Evolutionary conservation across 306 rosid species (phyloP).

Genomic region (Datisca glomerata): DNA sequence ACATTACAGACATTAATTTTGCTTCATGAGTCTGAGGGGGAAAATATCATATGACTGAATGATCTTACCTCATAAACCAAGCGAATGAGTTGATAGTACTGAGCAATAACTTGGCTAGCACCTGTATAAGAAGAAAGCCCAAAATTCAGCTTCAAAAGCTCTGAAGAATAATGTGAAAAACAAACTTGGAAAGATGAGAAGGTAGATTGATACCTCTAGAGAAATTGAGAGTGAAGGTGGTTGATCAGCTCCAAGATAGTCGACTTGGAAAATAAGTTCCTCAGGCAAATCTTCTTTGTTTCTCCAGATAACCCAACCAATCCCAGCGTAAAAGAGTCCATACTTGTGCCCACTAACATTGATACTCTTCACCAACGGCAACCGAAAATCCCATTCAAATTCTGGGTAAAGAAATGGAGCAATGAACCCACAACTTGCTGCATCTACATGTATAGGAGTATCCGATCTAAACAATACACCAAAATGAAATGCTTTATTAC

Average conservation of each 20-base stretch:
- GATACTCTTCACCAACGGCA: conserved; percentile 71
- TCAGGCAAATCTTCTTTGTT: conserved; percentile 45
- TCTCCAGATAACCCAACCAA: conserved; percentile 72
- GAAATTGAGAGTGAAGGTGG: conserved; percentile 29
- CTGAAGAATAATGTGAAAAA: background rate
- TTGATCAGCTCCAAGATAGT: conserved; percentile 29
- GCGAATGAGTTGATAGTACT: conserved; percentile 51
- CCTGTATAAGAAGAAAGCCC: conserved; percentile 21
- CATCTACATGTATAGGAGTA: conserved; percentile 73
- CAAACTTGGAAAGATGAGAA: background rate
- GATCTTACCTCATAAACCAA: conserved; percentile 40
- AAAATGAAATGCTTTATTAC: too few species aligned
- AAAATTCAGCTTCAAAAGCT: background rate
- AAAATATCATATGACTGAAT: background rate
- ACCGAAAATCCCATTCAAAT: conserved; percentile 76
- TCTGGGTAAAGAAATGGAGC: conserved; percentile 77
- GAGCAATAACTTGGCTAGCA: conserved; percentile 59
- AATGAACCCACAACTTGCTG: conserved; percentile 74
- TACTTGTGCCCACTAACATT: conserved; percentile 83
- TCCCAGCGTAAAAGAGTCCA: conserved; percentile 78
- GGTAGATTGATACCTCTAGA: conserved; percentile 11
- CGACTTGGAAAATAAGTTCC: conserved; percentile 42
- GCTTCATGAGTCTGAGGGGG: background rate
- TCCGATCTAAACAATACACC: conserved; percentile 77
- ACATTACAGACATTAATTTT: too few species aligned